Conservation (phyloP, 306 rosid species). For the Parietaria judaica region DNA sequence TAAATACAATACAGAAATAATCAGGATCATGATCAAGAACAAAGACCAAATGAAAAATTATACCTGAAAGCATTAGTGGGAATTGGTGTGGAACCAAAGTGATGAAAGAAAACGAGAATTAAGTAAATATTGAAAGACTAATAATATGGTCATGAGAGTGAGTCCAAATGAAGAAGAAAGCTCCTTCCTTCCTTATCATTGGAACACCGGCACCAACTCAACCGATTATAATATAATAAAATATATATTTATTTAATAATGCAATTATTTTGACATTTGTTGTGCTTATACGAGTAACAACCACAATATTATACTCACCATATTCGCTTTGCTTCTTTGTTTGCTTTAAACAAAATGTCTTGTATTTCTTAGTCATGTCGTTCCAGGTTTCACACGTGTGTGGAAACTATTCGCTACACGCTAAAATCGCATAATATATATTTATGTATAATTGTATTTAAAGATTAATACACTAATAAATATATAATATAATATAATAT, state of each 20-base stretch:
- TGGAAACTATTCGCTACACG: slow-evolving; percentile 27
- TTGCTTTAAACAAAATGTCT: no score
- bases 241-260: slow-evolving; percentile 16
- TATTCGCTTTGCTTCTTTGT: slow-evolving; percentile 1
- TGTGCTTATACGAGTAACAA: slow-evolving; percentile 30
- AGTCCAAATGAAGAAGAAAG: slow-evolving; percentile 25
- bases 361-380: slow-evolving; percentile 32
- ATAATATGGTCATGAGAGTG: slow-evolving; percentile 22
- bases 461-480: not conserved
- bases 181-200: slow-evolving; percentile 56
- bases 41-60: not conserved
- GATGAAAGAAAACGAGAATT: slow-evolving; percentile 3
- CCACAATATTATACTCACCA: slow-evolving; percentile 25
- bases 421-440: slow-evolving; percentile 14
- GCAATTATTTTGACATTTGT: slow-evolving; percentile 19
- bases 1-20: no score
- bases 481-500: no score
- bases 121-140: slow-evolving; percentile 17
- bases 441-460: no score
- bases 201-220: slow-evolving; percentile 78
- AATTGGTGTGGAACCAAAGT: not conserved
- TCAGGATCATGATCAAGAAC: no score
- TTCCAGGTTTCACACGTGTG: slow-evolving; percentile 51
- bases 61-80: not conserved
- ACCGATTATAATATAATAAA: slow-evolving; percentile 23